These are phyloP conservation scores for Odontarrhena argentea DNA, from an alignment of 345 rosid species.

Conservation along the genomic window DNA sequence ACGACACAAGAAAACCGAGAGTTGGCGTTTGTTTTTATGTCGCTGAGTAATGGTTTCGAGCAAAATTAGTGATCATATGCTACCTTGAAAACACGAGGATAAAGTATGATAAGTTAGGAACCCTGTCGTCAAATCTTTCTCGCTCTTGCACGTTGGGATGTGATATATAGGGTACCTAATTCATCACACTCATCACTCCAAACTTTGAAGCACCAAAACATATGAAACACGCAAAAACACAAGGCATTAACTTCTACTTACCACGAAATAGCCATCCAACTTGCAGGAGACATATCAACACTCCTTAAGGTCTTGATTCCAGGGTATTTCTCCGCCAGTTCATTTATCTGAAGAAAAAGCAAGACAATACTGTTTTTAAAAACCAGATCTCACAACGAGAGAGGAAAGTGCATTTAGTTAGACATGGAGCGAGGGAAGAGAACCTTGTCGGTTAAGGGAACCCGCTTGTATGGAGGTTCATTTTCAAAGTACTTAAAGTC, in stretches of 20 bases:
- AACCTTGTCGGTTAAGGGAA: constrained; percentile 74
- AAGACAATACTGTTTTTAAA: background rate
- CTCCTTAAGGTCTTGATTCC: constrained; percentile 64
- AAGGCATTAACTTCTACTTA: constrained; percentile 31
- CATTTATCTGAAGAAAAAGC: constrained; percentile 49
- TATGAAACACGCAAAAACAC: background rate
- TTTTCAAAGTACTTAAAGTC: constrained; percentile 63
- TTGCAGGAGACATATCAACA: constrained; percentile 82
- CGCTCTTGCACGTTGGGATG: constrained; percentile 56
- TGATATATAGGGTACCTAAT: constrained; percentile 79
- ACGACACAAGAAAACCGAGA: background rate
- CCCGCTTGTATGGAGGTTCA: constrained; percentile 61
- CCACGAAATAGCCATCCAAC: constrained; percentile 98
- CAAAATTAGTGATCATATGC: background rate
- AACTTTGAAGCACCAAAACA: background rate
- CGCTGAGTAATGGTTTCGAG: background rate
- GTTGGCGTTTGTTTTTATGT: background rate
- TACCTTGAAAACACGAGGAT: constrained; percentile 82
- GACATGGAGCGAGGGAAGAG: constrained; percentile 21
- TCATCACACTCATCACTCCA: constrained; percentile 5
- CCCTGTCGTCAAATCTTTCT: constrained; percentile 66
- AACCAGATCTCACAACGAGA: background rate
- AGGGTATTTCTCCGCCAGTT: constrained; percentile 50
- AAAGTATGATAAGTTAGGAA: constrained; percentile 77
- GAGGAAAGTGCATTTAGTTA: background rate